phyloP scores from a whole-genome alignment of 2,329 filamentous ascomycete genomes.

The Epichloe uncinata region DNA sequence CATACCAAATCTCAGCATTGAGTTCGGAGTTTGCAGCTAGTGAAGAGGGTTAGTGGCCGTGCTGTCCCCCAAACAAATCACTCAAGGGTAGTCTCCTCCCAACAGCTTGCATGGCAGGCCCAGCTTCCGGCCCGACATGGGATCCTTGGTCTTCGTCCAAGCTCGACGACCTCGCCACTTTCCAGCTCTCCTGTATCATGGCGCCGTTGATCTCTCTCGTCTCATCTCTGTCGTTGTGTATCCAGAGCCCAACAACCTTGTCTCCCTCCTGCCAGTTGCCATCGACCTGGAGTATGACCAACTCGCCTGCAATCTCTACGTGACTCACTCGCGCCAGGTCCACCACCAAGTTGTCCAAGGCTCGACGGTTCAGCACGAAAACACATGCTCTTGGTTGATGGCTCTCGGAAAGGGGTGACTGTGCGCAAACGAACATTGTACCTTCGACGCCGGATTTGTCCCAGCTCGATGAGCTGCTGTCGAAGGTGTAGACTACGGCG shows the following conservation, averaged over 20 bases:
- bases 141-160: constrained; percentile 16
- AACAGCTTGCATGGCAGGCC: constrained; percentile 30
- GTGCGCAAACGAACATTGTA: constrained; percentile 74
- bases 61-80: constrained; percentile 29
- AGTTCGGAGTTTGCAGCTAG: neutral
- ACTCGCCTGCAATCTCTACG: constrained; percentile 47
- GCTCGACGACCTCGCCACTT: constrained; percentile 19
- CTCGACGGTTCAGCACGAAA: constrained; percentile 60
- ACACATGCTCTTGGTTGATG: constrained; percentile 38
- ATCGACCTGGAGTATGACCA: constrained; percentile 35
- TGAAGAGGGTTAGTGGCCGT: constrained; percentile 5
- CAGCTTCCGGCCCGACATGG: constrained; percentile 20
- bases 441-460: constrained; percentile 79
- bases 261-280: constrained; percentile 21
- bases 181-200: constrained; percentile 31
- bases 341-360: constrained; percentile 56
- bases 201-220: constrained; percentile 28
- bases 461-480: constrained; percentile 53
- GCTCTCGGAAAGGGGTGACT: constrained; percentile 27
- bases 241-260: constrained; percentile 40
- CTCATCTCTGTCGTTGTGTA: constrained; percentile 36
- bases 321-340: constrained; percentile 47
- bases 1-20: neutral
- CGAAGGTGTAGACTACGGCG: constrained; percentile 75
- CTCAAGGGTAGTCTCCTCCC: constrained; percentile 30